Conservation (phyloP, 768 basidiomycete genomes). For the Astraeus odoratus region DNA sequence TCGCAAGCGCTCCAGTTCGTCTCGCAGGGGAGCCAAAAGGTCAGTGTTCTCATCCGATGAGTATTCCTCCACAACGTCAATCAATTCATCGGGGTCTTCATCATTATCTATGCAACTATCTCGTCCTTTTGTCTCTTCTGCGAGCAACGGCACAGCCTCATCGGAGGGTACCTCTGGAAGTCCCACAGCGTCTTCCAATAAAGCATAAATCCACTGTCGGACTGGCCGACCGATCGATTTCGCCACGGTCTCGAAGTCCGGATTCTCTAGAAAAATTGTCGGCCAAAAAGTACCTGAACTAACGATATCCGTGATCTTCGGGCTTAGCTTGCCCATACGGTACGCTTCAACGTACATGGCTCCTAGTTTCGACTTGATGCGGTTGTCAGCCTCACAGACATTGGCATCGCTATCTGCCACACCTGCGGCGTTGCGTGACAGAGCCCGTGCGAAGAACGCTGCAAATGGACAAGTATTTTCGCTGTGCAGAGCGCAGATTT, state of each 20-base stretch:
- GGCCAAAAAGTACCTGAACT: constrained; percentile 66
- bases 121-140: constrained; percentile 17
- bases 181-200: constrained; percentile 63
- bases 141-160: neutral
- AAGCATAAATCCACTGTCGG: constrained; percentile 57
- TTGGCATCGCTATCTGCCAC: constrained; percentile 18
- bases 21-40: constrained; percentile 61
- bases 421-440: constrained; percentile 1
- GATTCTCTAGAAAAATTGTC: constrained; percentile 67
- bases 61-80: constrained; percentile 63
- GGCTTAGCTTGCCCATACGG: constrained; percentile 48
- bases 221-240: constrained; percentile 57
- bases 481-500: constrained; percentile 57
- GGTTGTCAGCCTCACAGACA: constrained; percentile 10
- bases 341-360: constrained; percentile 56
- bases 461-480: constrained; percentile 50
- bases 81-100: constrained; percentile 50
- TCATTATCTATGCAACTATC: constrained; percentile 28
- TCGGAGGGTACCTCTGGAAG: constrained; percentile 34
- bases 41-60: constrained; percentile 45
- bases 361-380: constrained; percentile 27
- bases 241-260: constrained; percentile 63
- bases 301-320: constrained; percentile 53
- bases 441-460: constrained; percentile 43
- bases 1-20: constrained; percentile 56